phyloP scores from a whole-genome alignment of 2,329 filamentous ascomycete genomes.

The Colletotrichum theobromicola region DNA sequence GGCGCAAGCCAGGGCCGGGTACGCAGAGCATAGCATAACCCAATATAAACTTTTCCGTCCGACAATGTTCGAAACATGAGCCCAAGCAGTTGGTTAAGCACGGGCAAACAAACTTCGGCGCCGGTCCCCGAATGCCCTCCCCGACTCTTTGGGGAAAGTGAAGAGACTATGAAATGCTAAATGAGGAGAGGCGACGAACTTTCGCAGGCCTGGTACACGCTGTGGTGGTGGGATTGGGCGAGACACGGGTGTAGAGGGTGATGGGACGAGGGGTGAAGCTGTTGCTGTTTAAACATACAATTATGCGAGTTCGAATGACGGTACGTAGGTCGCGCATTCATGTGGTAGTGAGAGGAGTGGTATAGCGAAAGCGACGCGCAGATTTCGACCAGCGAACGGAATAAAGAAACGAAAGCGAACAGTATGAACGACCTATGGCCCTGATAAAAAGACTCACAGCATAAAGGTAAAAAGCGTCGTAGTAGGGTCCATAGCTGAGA shows the following conservation, averaged over 20 bases:
- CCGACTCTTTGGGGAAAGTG: background rate
- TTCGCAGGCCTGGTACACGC: background rate
- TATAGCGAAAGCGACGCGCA: constrained; percentile 5
- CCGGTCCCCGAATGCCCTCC: constrained; percentile 8
- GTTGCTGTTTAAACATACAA: constrained; percentile 13
- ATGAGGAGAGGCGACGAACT: constrained; percentile 9
- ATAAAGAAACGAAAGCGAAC: constrained; percentile 24
- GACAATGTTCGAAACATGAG: constrained; percentile 20
- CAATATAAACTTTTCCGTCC: constrained; percentile 19
- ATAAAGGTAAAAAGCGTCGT: constrained; percentile 36
- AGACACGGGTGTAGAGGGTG: background rate
- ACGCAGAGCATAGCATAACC: constrained; percentile 12
- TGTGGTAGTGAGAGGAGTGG: background rate
- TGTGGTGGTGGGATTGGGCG: background rate
- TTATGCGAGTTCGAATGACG: constrained; percentile 5
- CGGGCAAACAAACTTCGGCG: constrained; percentile 14
- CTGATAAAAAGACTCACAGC: constrained; percentile 60
- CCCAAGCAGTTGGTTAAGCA: constrained; percentile 15
- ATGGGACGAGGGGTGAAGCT: constrained; percentile 3
- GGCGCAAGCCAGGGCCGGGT: constrained; percentile 10
- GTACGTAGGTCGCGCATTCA: background rate
- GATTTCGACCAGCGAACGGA: constrained; percentile 17
- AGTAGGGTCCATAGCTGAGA: constrained; percentile 57
- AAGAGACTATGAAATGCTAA: background rate
- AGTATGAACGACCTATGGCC: constrained; percentile 23